Conservation (phyloP, 2,329 filamentous ascomycete genomes). For the Clonostachys rhizophaga region DNA sequence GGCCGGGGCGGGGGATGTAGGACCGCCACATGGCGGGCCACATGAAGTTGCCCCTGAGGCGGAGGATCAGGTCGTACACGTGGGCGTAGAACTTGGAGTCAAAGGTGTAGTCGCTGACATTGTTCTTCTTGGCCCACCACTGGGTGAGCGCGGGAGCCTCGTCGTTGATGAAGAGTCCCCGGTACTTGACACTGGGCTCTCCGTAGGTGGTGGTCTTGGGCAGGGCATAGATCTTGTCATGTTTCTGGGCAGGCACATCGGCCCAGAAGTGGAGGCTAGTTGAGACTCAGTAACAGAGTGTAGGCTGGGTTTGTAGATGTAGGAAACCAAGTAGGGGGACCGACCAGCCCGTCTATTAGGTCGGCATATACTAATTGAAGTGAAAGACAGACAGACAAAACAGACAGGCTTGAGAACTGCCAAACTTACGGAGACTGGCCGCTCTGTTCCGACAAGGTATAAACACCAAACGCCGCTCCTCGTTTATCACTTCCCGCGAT, state of each 20-base stretch:
- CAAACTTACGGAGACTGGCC: constrained; percentile 48
- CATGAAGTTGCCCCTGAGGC: constrained; percentile 66
- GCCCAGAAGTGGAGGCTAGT: constrained; percentile 57
- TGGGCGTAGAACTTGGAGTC: constrained; percentile 59
- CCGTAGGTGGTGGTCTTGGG: constrained; percentile 49
- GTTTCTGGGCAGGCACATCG: constrained; percentile 49
- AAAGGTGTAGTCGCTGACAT: constrained; percentile 35
- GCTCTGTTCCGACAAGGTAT: constrained; percentile 69
- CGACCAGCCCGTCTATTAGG: neutral
- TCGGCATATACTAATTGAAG: neutral
- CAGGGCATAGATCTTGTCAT: constrained; percentile 49
- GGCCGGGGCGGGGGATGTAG: constrained; percentile 17
- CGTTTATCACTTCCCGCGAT: constrained; percentile 62
- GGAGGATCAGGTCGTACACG: constrained; percentile 66
- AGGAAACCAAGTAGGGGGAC: too few species aligned
- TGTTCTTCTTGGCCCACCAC: constrained; percentile 54
- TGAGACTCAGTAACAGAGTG: too few species aligned
- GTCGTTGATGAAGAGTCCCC: constrained; percentile 68
- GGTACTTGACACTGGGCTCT: constrained; percentile 60
- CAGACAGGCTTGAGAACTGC: constrained; percentile 22
- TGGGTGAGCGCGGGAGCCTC: constrained; percentile 64
- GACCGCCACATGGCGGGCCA: constrained; percentile 70
- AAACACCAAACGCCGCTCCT: constrained; percentile 66
- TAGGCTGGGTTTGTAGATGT: too few species aligned
- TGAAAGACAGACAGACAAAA: neutral